A percentile compares a stretch with the other conserved stretches of the same genome.
These are phyloP conservation scores for Aspergillus glaucus DNA, from an alignment of 2,329 filamentous ascomycete species.

Conservation along the genomic window DNA sequence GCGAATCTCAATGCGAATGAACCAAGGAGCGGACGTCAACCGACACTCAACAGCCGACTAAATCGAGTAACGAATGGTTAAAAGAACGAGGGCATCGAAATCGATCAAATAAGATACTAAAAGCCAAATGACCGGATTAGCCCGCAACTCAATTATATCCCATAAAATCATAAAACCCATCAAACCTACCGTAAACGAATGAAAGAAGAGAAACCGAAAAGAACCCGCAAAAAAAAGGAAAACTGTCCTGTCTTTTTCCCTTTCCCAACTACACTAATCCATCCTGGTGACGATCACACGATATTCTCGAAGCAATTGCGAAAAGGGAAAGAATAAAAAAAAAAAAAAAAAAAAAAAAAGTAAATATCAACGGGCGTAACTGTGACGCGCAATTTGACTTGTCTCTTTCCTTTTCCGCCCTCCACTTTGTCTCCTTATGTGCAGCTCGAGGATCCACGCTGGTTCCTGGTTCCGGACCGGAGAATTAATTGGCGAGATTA, in stretches of 20 bases:
- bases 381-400: neutral
- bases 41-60: constrained; percentile 12
- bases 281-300: neutral
- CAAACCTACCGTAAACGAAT: neutral
- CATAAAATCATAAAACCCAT: neutral
- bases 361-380: too few species aligned
- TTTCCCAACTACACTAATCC: neutral
- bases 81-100: constrained; percentile 5
- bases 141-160: neutral
- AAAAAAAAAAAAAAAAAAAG: neutral
- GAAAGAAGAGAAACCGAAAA: constrained; percentile 1
- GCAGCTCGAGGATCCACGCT: neutral
- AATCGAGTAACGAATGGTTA: constrained; percentile 1
- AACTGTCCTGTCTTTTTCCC: neutral
- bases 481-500: neutral
- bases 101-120: neutral
- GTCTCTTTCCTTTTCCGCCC: too few species aligned
- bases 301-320: neutral
- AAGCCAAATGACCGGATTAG: neutral
- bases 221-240: neutral
- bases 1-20: neutral
- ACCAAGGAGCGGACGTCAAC: constrained; percentile 20
- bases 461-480: neutral
- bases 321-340: neutral
- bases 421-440: too few species aligned